A percentile compares a stretch with the other conserved stretches of the same genome.
Conservation (phyloP, 768 basidiomycete genomes). For the Phanerodontia chrysosporium region DNA sequence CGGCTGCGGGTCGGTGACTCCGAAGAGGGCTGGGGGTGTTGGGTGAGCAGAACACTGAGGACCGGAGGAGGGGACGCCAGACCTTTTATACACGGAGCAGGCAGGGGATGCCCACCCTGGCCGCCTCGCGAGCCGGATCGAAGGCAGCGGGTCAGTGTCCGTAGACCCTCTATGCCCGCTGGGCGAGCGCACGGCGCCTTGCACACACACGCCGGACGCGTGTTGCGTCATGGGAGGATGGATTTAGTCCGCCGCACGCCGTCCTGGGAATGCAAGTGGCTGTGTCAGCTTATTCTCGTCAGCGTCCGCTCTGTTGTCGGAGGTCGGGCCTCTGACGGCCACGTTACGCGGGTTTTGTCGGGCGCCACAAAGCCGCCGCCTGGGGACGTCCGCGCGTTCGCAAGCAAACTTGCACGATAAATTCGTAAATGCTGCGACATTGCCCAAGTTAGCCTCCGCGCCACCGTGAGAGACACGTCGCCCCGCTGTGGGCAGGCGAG, state of each 20-base stretch:
- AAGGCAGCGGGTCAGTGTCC: neutral
- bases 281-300: slow-evolving; percentile 4
- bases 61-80: neutral
- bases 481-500: neutral
- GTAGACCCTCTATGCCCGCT: neutral
- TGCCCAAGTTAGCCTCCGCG: neutral
- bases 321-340: slow-evolving; percentile 2
- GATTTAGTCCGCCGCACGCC: neutral
- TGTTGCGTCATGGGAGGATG: slow-evolving; percentile 7
- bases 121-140: neutral
- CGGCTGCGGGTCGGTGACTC: neutral
- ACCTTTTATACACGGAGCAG: slow-evolving; percentile 4
- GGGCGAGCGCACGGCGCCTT: neutral
- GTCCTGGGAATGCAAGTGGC: neutral
- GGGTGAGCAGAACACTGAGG: slow-evolving; percentile 8
- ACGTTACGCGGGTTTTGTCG: neutral
- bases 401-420: neutral
- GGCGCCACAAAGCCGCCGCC: slow-evolving; percentile 4
- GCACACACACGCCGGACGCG: slow-evolving; percentile 5
- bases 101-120: neutral
- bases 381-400: neutral
- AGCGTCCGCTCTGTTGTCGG: neutral
- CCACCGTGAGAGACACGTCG: neutral
- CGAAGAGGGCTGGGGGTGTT: neutral
- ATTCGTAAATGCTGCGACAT: neutral